A percentile compares a stretch with the other conserved stretches of the same genome.
Evolutionary conservation across 202 grass and related monocot species (phyloP).

Genomic region (Brachypodium distachyon): DNA sequence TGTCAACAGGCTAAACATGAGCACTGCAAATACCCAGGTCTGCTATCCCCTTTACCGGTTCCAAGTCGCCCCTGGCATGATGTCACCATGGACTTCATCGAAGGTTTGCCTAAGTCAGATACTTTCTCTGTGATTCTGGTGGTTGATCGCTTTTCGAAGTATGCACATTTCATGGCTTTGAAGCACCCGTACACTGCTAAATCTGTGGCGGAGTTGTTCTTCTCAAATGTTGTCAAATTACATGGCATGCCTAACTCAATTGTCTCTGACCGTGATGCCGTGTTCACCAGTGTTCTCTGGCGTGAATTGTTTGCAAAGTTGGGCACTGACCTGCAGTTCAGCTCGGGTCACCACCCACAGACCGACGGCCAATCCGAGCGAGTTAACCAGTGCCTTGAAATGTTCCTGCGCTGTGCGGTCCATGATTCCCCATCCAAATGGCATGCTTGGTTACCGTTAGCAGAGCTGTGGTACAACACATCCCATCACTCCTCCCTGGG

Average conservation of each 20-base stretch:
- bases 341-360: background rate
- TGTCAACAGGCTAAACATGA: background rate
- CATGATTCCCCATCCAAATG: background rate
- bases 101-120: background rate
- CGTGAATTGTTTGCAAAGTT: background rate
- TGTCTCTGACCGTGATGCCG: background rate
- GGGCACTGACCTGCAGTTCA: background rate
- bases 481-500: background rate
- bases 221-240: background rate
- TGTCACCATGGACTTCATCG: background rate
- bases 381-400: background rate
- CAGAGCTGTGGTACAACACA: background rate
- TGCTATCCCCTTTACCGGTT: background rate
- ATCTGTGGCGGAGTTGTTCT: background rate
- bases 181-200: background rate
- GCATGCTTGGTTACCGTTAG: background rate
- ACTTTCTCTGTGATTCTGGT: background rate
- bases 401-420: background rate
- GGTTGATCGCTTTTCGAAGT: background rate
- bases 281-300: too few relatives aligned
- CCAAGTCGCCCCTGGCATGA: background rate
- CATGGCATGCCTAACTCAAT: background rate
- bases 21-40: background rate
- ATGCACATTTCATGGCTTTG: background rate
- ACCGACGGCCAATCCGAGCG: background rate